Evolutionary conservation across 345 rosid genomes (phyloP), one percentile per base, ranked within the genome.

Genomic region (Ceriops tagal): DNA sequence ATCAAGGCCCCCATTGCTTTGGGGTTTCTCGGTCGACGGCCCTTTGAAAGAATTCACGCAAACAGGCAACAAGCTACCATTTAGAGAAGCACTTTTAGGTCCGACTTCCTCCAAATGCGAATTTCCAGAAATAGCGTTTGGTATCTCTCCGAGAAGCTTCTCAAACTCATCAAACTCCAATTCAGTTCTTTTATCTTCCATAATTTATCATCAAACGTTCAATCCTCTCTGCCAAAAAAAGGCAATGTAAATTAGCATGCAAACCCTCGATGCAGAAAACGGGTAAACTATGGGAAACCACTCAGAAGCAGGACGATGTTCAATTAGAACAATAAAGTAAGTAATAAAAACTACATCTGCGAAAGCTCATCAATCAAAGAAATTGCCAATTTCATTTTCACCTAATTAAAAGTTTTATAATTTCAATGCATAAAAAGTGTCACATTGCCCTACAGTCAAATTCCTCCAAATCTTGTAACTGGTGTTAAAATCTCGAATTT

Each of bases 111-210:
- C 86, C 58, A 74, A 77, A 58, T 82, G 82, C 35, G 75, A 74
- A 68, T 71, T 79, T 58, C 84, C 88, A 46, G 87, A 85, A 61
- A 90, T 91, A 66, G 88, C 90, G 72, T 83, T 85, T 0, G 97
- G 97, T 69, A 89, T 87, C 86, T 89, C 97, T 26, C 89, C 77
- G 6, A 91, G 91, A 79, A 91, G 88, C 81, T 78, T 87, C 73
- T 89, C 96, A 61, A 89, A 73, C 70, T 91, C 97, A 78, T 89
- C 97, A 63, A 74, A 79, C 69, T 88, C 96, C 34, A 65, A 52
- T 70, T 83, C 92, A 68, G 76, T 64, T 80, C 79, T 84, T 71
- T 73, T 64, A 55, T 80, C 85, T 66, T 82, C 88, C 97, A 91
- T 91, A 74, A 76, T 61, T 39, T 61, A 59, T 63, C 55, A 31